phyloP scores from a whole-genome alignment of 2,329 filamentous ascomycete genomes.

The Curvularia eragrostidis region DNA sequence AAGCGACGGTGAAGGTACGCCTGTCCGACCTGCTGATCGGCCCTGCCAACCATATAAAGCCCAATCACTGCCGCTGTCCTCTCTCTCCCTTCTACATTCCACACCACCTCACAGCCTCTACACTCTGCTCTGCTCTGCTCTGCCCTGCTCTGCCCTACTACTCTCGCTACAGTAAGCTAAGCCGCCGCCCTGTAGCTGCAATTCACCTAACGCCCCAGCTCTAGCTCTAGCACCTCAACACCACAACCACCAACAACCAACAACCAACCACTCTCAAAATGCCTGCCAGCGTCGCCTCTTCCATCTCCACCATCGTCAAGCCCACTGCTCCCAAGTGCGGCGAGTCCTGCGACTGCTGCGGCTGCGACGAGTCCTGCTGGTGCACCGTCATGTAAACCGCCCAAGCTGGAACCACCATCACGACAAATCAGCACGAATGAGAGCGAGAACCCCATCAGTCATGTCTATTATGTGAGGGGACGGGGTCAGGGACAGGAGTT shows the following conservation, averaged over 20 bases:
- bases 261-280: conserved; percentile 27
- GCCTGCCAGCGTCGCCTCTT: conserved; percentile 45
- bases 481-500: background rate
- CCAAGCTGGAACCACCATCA: too few relatives aligned
- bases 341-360: conserved; percentile 49
- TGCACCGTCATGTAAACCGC: conserved; percentile 17
- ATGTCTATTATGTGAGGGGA: background rate
- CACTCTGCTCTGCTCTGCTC: background rate
- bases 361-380: conserved; percentile 47
- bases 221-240: background rate
- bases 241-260: too few relatives aligned
- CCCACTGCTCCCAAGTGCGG: conserved; percentile 44
- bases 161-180: background rate
- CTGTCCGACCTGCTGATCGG: conserved; percentile 1
- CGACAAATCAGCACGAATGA: background rate
- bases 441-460: background rate
- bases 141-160: background rate
- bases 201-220: background rate
- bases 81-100: background rate
- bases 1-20: too few relatives aligned
- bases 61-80: background rate
- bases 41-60: conserved; percentile 13
- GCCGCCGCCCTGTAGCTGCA: background rate
- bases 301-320: conserved; percentile 48
- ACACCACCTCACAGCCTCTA: background rate